phyloP scores from a whole-genome alignment of 139 green algal genomes.

The Pedinophyceae sp. region DNA sequence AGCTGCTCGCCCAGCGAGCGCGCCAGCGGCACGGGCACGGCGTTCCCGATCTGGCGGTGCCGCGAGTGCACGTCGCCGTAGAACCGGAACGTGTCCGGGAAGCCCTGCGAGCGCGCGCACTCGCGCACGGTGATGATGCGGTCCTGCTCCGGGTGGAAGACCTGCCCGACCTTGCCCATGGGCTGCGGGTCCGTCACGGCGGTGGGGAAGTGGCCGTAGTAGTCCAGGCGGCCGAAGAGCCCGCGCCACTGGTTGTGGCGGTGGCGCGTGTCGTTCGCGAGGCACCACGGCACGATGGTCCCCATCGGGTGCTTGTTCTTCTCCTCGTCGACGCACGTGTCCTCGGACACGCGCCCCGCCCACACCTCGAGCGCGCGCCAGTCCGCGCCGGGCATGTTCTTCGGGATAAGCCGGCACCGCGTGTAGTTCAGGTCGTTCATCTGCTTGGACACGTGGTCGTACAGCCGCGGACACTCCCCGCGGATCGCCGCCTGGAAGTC shows the following conservation, averaged over 20 bases:
- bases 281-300: slow-evolving; percentile 74
- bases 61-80: slow-evolving; percentile 65
- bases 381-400: slow-evolving; percentile 72
- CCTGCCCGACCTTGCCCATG: slow-evolving; percentile 95
- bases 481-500: slow-evolving; percentile 72
- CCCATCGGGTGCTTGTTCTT: slow-evolving; percentile 51
- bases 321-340: slow-evolving; percentile 33
- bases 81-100: slow-evolving; percentile 71
- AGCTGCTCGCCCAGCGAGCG: slow-evolving; percentile 61
- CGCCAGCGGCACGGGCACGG: slow-evolving; percentile 72
- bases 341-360: slow-evolving; percentile 37
- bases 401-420: slow-evolving; percentile 85
- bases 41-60: slow-evolving; percentile 80
- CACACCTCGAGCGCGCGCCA: slow-evolving; percentile 64
- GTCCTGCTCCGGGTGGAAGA: slow-evolving; percentile 90
- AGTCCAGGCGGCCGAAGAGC: slow-evolving; percentile 85
- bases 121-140: slow-evolving; percentile 88
- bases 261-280: slow-evolving; percentile 86
- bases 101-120: slow-evolving; percentile 85
- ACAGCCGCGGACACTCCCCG: slow-evolving; percentile 21
- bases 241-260: slow-evolving; percentile 92
- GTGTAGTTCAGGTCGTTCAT: slow-evolving; percentile 96
- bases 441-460: slow-evolving; percentile 85
- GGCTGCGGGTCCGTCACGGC: slow-evolving; percentile 90
- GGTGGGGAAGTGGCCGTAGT: slow-evolving; percentile 88